Percentiles rank a stretch among this genome's conserved stretches.
phyloP scores from a whole-genome alignment of 176 grass and related monocot genomes.

The Rhynchospora tenuis region DNA sequence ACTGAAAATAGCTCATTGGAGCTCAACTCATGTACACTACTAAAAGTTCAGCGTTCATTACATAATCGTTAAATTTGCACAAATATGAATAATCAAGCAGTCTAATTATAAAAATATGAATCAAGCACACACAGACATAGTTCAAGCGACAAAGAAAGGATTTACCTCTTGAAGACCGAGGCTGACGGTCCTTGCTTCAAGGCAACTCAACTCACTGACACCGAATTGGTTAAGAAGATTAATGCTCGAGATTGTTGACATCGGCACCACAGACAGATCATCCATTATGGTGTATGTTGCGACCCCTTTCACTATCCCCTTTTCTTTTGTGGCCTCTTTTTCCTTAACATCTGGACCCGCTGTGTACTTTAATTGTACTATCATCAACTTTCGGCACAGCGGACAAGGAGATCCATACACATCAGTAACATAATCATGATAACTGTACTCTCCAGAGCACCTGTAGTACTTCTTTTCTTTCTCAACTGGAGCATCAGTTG shows the following conservation, averaged over 20 bases:
- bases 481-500: neutral
- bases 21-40: no score
- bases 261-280: slow-evolving; percentile 29
- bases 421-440: neutral
- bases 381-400: neutral
- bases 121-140: no score
- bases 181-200: slow-evolving; percentile 28
- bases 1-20: no score
- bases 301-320: slow-evolving; percentile 7
- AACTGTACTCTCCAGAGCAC: neutral
- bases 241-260: slow-evolving; percentile 37
- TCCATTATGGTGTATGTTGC: slow-evolving; percentile 38
- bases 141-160: no score
- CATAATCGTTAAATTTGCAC: no score
- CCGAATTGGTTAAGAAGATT: slow-evolving; percentile 12
- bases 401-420: neutral
- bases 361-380: neutral
- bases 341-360: neutral
- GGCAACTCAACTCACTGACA: neutral
- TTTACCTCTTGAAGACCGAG: slow-evolving; percentile 24
- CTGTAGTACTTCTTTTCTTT: neutral
- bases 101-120: no score
- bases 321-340: neutral
- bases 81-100: no score
- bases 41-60: no score